Base-by-base conservation (phyloP, 2,329 filamentous ascomycete species). In the Tolypocladium tropicale region DNA sequence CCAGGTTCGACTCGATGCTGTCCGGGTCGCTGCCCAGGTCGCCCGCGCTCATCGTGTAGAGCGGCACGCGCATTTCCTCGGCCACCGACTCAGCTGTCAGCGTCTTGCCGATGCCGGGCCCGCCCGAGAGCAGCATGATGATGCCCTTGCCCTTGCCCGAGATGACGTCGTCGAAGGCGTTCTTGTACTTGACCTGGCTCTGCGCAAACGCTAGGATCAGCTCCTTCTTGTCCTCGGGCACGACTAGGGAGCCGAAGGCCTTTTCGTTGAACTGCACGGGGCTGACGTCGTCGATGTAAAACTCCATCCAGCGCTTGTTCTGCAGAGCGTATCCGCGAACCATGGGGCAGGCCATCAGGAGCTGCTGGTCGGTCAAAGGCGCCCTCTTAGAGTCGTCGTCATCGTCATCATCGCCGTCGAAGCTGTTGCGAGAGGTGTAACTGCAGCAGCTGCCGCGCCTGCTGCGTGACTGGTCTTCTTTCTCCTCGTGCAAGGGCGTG, bases 11-110 rank as follows among this genome's bases (percentile, higher is more conserved):
- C 67, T 90, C 88, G 0, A 92, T 78, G 18, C 79, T 78, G 57
- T 79, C 76, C 0, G 84, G 79, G 55, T 85, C 80, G 1, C 83
- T 83, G 32, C 88, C 88, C 0, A 92, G 77, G 65, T 91, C 88
- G 33, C 88, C 88, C 0, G 86, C 86, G 58, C 73, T 74, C 52
- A 82, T 72, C 28, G 72, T 73, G 62, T 80, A 79, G 6, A 82
- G 69, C 2, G 78, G 80, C 41, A 74, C 72, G 49, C 70, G 68
- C 58, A 76, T 74, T 60, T 73, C 69, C 66, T 81, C 78, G 1
- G 78, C 77, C 2, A 81, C 75, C 1, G 73, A 70, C 65, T 77
- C 75, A 9, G 76, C 76, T 1, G 76, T 78, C 43, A 75, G 65
- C 1, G 77, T 79, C 68, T 78, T 79, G 28, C 78, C 78, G 6